Conservation (phyloP, 139 green algal genomes). For the Picochlorum sp. region DNA sequence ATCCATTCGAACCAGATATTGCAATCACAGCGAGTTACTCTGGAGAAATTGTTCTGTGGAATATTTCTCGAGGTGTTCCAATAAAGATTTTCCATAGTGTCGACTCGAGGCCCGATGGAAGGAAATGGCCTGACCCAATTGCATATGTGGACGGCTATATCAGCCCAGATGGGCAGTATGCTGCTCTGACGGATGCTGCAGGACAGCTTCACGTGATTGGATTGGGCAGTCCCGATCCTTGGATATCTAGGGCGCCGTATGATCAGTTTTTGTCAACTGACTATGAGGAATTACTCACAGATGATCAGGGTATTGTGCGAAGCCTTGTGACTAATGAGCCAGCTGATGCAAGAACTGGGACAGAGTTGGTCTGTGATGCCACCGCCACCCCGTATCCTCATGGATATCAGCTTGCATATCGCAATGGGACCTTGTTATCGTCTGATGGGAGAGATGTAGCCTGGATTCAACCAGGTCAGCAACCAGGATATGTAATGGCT, state of each 20-base stretch:
- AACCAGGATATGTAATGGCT: slow-evolving; percentile 26
- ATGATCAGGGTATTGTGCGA: slow-evolving; percentile 33
- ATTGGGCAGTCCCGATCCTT: not conserved
- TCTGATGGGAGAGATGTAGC: slow-evolving; percentile 1
- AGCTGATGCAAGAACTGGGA: slow-evolving; percentile 28
- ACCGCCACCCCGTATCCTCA: slow-evolving; percentile 37
- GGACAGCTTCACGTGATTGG: slow-evolving; percentile 61
- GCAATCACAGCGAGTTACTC: slow-evolving; percentile 65
- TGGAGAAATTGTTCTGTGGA: slow-evolving; percentile 58
- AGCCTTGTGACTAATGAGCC: slow-evolving; percentile 32
- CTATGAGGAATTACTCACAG: slow-evolving; percentile 38
- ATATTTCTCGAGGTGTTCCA: slow-evolving; percentile 26
- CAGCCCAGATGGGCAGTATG: slow-evolving; percentile 33
- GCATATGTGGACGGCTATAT: slow-evolving; percentile 64
- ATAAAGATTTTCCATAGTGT: slow-evolving; percentile 42
- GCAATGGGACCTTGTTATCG: slow-evolving; percentile 10
- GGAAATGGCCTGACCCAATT: slow-evolving; percentile 47
- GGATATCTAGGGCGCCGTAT: slow-evolving; percentile 41
- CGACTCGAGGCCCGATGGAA: slow-evolving; percentile 36
- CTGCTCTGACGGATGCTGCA: slow-evolving; percentile 47
- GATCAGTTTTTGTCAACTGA: slow-evolving; percentile 70
- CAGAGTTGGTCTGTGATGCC: slow-evolving; percentile 44
- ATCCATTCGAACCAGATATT: slow-evolving; percentile 53
- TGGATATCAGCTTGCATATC: slow-evolving; percentile 35
- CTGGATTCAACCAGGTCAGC: slow-evolving; percentile 12